Base-by-base conservation (phyloP, 2,329 filamentous ascomycete species). In the Trichoderma semiorbis region DNA sequence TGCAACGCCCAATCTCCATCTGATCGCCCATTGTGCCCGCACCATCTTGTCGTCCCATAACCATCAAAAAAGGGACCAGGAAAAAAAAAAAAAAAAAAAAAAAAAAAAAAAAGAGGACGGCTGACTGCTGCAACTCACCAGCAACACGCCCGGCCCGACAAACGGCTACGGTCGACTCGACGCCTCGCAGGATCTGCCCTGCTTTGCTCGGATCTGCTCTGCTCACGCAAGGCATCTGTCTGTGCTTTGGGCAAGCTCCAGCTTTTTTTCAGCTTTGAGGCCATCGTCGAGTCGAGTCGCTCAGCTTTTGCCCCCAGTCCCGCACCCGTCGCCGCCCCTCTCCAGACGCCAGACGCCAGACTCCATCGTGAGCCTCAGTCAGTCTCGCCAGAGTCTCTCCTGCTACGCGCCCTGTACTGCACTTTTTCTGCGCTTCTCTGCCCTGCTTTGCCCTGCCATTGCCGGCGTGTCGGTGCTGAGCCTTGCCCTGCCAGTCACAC, bases 1-100 rank as follows among this genome's bases (percentile, higher is more conserved):
- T 67, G 34, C 64, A 67, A 65, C 62, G 64, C 66, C 66, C 66
- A 69, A 62, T 69, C 66, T 69, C 66, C 66, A 69, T 69, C 66
- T 50, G 66, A 69, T 69, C 57, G 66, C 60, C 66, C 66, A 61
- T 57, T 47, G 66, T 62, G 55, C 32, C 55, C 36, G 55, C 57
- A 24, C 57, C 57, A 53, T 69, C 55, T 30, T 62, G 55, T 62
- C 57, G 30, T 53, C 47, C 34, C 64, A 67, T 61, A 57, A 47
- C 55, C 66, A n/a, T 50, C 55, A 39, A 43, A 39, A 39, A 26
- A 57, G 16, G 50, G 30, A 36, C 30, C 10, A 21, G 39, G 11
- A 8, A 28, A 47, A 55, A 67, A 28, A n/a, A 34, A 61, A 10
- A 32, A 14, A 18, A 26, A 24, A 32, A n/a, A n/a, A 67, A 28